A percentile compares a stretch with the other conserved stretches of the same genome.
Evolutionary conservation across 2,329 filamentous ascomycete genomes (phyloP).

Genomic region (Thielaviopsis ethacetica): DNA sequence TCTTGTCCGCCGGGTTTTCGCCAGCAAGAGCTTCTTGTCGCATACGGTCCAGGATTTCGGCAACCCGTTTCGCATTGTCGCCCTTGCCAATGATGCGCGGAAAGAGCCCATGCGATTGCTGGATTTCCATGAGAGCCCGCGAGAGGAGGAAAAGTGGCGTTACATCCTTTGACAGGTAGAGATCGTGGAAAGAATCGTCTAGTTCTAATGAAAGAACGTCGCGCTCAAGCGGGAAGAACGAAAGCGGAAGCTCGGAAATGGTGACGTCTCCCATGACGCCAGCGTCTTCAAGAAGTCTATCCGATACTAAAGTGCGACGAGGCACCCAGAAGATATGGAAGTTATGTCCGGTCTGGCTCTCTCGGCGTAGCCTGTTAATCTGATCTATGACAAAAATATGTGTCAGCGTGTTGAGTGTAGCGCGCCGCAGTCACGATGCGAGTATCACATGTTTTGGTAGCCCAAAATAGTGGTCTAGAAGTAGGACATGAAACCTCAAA

Average conservation of each 20-base stretch:
- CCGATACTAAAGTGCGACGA: conserved; percentile 75
- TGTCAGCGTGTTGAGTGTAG: conserved; percentile 44
- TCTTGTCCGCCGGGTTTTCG: conserved; percentile 49
- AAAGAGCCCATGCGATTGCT: conserved; percentile 82
- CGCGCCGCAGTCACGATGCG: neutral
- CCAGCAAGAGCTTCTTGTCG: conserved; percentile 73
- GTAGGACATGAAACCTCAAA: neutral
- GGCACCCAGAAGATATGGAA: conserved; percentile 96
- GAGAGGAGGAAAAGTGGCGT: conserved; percentile 81
- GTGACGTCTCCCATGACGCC: conserved; percentile 87
- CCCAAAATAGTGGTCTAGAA: neutral
- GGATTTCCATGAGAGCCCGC: conserved; percentile 84
- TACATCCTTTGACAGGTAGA: conserved; percentile 82
- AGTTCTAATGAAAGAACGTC: conserved; percentile 86
- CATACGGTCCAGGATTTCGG: conserved; percentile 79
- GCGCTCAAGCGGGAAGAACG: conserved; percentile 81
- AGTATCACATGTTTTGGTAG: neutral
- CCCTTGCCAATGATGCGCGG: conserved; percentile 91
- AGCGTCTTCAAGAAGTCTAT: conserved; percentile 80
- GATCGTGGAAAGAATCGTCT: conserved; percentile 68
- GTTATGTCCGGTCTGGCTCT: conserved; percentile 81
- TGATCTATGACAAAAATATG: conserved; percentile 44
- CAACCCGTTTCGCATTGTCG: conserved; percentile 77
- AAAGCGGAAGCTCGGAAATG: conserved; percentile 71
- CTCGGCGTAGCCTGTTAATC: conserved; percentile 75